Percentiles rank a stretch among this genome's conserved stretches.
Evolutionary conservation across 78 protist genomes (phyloP).

Genomic region (Isochrysis galbana): DNA sequence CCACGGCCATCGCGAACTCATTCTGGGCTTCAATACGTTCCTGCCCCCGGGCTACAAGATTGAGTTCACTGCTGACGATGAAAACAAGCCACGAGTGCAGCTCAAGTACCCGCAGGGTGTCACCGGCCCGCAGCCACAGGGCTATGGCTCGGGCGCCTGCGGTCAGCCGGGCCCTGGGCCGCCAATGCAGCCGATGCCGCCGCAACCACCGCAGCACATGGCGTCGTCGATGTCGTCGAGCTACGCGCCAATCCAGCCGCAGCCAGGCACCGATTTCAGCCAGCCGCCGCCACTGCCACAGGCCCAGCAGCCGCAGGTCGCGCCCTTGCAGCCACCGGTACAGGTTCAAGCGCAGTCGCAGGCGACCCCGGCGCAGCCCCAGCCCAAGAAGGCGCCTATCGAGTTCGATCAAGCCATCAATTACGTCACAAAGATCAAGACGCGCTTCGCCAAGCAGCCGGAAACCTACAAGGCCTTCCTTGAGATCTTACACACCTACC

Average conservation of each 20-base stretch:
- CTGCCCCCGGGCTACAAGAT: constrained; percentile 89
- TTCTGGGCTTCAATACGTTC: constrained; percentile 91
- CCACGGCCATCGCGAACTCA: constrained; percentile 77
- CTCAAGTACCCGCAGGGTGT: constrained; percentile 8
- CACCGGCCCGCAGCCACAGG: constrained; percentile 17
- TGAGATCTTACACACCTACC: constrained; percentile 89
- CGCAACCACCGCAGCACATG: neutral
- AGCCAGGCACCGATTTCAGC: neutral
- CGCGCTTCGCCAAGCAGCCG: constrained; percentile 81
- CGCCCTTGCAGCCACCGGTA: neutral
- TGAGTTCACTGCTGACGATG: constrained; percentile 56
- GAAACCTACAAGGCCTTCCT: constrained; percentile 83
- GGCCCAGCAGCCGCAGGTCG: neutral
- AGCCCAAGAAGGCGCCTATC: constrained; percentile 17
- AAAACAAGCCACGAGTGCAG: constrained; percentile 17
- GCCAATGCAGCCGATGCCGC: neutral
- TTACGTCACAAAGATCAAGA: constrained; percentile 55
- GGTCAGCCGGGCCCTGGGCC: too few species aligned
- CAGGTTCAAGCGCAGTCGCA: neutral
- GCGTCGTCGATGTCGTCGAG: neutral
- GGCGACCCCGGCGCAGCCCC: neutral
- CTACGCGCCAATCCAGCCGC: neutral
- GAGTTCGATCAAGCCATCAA: constrained; percentile 48
- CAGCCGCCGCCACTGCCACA: neutral
- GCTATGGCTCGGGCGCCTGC: neutral